Evolutionary conservation across 2,329 filamentous ascomycete species (phyloP), one percentile per base, ranked within the genome.

Genomic region (Mollisiaceae sp.): DNA sequence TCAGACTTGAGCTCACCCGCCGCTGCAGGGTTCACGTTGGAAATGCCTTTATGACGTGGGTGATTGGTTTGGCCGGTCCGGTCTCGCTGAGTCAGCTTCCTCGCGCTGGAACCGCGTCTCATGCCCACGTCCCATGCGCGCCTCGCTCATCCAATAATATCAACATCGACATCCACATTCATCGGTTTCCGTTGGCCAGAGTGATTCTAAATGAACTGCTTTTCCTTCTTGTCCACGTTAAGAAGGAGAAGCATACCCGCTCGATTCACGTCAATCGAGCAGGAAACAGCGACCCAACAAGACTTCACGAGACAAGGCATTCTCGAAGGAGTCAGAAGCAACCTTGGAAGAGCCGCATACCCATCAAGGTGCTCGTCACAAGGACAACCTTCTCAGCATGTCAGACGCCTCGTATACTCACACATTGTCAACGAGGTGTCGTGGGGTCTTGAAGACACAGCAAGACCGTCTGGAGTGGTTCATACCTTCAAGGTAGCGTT

Each of bases 281-380:
- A 9, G 45, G 22, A 12, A 50, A 12, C 8, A 22, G 45, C 15
- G 38, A 41, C 12, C 15, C n/a, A n/a, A n/a, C n/a, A n/a, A n/a
- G n/a, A n/a, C n/a, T n/a, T n/a, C n/a, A n/a, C n/a, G n/a, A n/a
- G n/a, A n/a, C n/a, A n/a, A n/a, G n/a, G n/a, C n/a, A n/a, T n/a
- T n/a, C n/a, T n/a, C n/a, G n/a, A n/a, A n/a, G n/a, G n/a, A n/a
- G n/a, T n/a, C n/a, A n/a, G n/a, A n/a, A n/a, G n/a, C n/a, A n/a
- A n/a, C n/a, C n/a, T n/a, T n/a, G n/a, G n/a, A n/a, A 43, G 41
- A 43, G 14, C 41, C 41, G 22, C 22, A 27, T 50, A 50, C 1
- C 50, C 50, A 54, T 54, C 50, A 54, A 54, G 50, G 50, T 54
- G 12, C 14, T 18, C 12, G 18, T 54, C 50, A 54, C 50, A 12